Evolutionary conservation across 2,329 filamentous ascomycete species (phyloP).

Genomic region (Microdochium nivale): DNA sequence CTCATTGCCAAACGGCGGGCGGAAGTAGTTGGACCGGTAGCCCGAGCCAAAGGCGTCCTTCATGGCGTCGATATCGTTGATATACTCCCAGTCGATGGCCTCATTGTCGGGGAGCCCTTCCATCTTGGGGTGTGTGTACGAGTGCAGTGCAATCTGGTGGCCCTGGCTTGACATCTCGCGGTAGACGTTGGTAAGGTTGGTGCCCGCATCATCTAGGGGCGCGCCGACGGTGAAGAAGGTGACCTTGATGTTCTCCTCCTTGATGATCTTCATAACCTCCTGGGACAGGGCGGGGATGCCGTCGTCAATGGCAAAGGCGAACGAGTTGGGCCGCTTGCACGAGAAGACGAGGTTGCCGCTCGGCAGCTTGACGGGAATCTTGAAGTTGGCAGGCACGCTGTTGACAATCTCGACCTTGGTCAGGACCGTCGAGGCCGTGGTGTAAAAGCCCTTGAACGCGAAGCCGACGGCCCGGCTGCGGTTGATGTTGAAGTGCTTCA

Average conservation of each 20-base stretch:
- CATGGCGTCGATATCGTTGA: conserved; percentile 44
- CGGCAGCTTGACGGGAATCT: conserved; percentile 49
- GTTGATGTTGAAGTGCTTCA: conserved; percentile 58
- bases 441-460: conserved; percentile 57
- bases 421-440: conserved; percentile 37
- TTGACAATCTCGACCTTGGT: conserved; percentile 53
- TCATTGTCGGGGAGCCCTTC: conserved; percentile 43
- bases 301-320: conserved; percentile 67
- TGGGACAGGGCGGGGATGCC: conserved; percentile 51
- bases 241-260: conserved; percentile 52
- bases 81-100: conserved; percentile 54
- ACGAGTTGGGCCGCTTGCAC: conserved; percentile 60
- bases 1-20: conserved; percentile 60
- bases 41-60: conserved; percentile 23
- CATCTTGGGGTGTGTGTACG: conserved; percentile 61
- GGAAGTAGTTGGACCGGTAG: conserved; percentile 44
- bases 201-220: conserved; percentile 47
- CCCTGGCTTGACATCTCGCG: conserved; percentile 51
- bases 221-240: conserved; percentile 65
- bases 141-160: conserved; percentile 62
- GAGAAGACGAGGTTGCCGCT: conserved; percentile 52
- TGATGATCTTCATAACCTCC: conserved; percentile 52
- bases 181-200: conserved; percentile 57
- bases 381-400: conserved; percentile 39
- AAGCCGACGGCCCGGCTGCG: conserved; percentile 47